Base-by-base conservation (phyloP, 352 stramenopile species). In the Pythium dissimile region DNA sequence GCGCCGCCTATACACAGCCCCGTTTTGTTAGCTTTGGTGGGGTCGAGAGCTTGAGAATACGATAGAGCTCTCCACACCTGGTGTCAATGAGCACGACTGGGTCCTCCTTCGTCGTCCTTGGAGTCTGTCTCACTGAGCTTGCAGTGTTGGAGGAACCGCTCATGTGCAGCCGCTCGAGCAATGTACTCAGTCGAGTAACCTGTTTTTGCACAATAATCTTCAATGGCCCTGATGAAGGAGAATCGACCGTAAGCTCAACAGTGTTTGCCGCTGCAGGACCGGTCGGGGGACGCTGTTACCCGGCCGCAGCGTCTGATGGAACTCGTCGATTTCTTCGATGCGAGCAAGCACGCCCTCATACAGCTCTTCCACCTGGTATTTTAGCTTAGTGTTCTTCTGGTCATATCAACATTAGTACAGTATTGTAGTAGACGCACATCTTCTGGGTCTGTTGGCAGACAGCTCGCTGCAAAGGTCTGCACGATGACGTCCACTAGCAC, bases 121-220 rank as follows among this genome's bases (percentile, higher is more conserved):
- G 41, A 26, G 18, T 54, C 6, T 20, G 64, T n/a, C n/a, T n/a
- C n/a, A n/a, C n/a, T n/a, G n/a, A n/a, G n/a, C n/a, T n/a, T n/a
- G n/a, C n/a, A n/a, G n/a, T n/a, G n/a, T n/a, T n/a, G n/a, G n/a
- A n/a, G 28, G 12, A 44, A 31, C 16, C 39, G 24, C 41, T 53
- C 3, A 49, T 54, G 20, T 67, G 53, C 11, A 87, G 62, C 12
- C 71, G 47, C 20, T 72, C 52, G 20, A 77, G 52, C 23, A 67
- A 71, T 6, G 62, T 37, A 18, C 61, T 63, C 11, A 87, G 50
- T 0, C 77, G 62, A n/a, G 21, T 30, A 28, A 73, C 55, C 34
- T 85, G 77, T 39, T 82, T 87, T 12, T 47, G 34, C 2, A 87
- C 74, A 15, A 87, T 83, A 18, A 62, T 64, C 41, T 78, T 60